Base-by-base conservation (phyloP, 2,329 filamentous ascomycete species). In the Aspergillus bombycis region DNA sequence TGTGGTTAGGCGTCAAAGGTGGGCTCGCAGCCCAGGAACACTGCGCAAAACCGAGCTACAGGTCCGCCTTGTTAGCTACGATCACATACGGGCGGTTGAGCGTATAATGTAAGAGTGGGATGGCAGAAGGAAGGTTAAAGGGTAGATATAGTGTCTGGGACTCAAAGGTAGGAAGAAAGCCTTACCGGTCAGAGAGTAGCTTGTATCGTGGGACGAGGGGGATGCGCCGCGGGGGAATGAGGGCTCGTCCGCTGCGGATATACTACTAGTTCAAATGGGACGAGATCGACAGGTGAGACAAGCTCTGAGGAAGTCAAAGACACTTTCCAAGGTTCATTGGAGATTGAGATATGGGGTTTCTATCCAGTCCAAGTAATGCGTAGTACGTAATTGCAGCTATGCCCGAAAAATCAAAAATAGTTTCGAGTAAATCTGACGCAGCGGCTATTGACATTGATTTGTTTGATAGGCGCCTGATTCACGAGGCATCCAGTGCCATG, bases 401-500 rank as follows among this genome's bases (percentile, higher is more conserved):
- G 46, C 12, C 23, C 23, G 28, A 14, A 12, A 30, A 16, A n/a
- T 10, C 23, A 16, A 26, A 28, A 14, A 4, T 14, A 16, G 45
- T 16, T n/a, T 52, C 48, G 21, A 52, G 28, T 52, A n/a, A 52
- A 32, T 19, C 26, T 23, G 48, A 32, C 26, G 28, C 48, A 52
- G 28, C 28, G 28, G 48, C 48, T 21, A 52, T 12, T 52, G 28
- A 52, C 26, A 32, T n/a, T 54, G 32, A 34, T n/a, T 54, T 28
- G 30, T 21, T 26, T 21, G 19, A 52, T 14, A 57, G 19, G 8
- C 36, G 38, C 52, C 61, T 34, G 68, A 70, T 67, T 68, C 63
- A 28, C 34, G 53, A 70, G 64, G 62, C 58, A 60, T 1, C 19
- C 3, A 67, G 67, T 67, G 65, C 54, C 61, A 55, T 28, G n/a